Evolutionary conservation across 441 rosid genomes (phyloP).

Genomic region (Populus hybrid): DNA sequence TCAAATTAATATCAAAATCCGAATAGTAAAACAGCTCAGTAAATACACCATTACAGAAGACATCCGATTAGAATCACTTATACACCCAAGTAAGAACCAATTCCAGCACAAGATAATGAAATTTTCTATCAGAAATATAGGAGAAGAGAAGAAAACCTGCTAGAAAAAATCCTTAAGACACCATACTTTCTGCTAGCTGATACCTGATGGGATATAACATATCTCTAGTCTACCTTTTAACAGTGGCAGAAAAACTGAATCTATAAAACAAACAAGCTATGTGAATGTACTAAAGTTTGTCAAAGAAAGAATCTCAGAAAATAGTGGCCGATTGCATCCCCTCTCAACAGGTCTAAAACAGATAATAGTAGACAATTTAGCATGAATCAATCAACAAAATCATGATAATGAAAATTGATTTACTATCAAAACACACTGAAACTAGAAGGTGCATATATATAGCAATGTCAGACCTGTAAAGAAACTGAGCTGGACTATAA

Average conservation of each 20-base stretch:
- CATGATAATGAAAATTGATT: slow-evolving; percentile 5
- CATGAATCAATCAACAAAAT: slow-evolving; percentile 15
- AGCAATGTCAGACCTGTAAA: slow-evolving; percentile 59
- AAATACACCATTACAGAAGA: slow-evolving; percentile 5
- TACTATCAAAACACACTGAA: slow-evolving; percentile 15
- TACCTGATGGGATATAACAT: background rate
- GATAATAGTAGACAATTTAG: slow-evolving; percentile 1
- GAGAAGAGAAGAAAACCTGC: background rate
- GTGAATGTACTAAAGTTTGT: background rate
- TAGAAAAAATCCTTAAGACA: slow-evolving; percentile 8
- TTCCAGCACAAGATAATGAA: background rate
- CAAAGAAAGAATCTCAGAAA: background rate
- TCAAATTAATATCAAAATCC: slow-evolving; percentile 6
- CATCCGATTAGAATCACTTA: slow-evolving; percentile 1
- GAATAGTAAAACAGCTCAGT: background rate
- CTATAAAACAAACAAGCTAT: slow-evolving; percentile 10
- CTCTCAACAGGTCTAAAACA: slow-evolving; percentile 4
- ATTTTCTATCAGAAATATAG: background rate
- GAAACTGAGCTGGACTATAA: slow-evolving; percentile 82
- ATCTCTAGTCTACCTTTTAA: background rate
- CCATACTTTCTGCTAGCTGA: background rate
- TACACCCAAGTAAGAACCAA: background rate
- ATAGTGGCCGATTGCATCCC: slow-evolving; percentile 6
- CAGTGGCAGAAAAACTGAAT: background rate
- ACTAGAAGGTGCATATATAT: slow-evolving; percentile 15